Conservation (phyloP, 148 eudicot species). For the Chenopodium album region DNA sequence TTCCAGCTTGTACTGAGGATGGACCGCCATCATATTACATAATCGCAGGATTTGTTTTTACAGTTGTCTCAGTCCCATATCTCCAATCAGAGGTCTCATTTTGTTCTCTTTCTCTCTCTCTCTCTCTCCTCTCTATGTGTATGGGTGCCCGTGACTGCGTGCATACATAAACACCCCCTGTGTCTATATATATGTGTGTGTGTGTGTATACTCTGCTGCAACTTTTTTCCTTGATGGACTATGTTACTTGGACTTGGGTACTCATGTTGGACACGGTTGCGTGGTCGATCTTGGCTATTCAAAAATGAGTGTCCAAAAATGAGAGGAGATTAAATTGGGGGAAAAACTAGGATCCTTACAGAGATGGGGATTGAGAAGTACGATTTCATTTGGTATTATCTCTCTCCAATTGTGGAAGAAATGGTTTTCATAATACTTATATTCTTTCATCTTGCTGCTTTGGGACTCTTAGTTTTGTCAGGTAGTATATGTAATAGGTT, state of each 20-base stretch:
- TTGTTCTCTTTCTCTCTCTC: not conserved
- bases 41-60: constrained; percentile 78
- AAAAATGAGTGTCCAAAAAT: too few relatives aligned
- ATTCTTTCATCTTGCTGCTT: too few relatives aligned
- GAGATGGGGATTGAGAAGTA: too few relatives aligned
- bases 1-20: constrained; percentile 73
- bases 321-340: too few relatives aligned
- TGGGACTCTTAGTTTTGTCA: not conserved
- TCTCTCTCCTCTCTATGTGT: not conserved
- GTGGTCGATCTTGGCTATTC: too few relatives aligned
- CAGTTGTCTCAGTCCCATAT: constrained; percentile 83
- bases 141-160: not conserved
- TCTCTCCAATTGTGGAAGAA: too few relatives aligned
- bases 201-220: not conserved
- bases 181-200: not conserved
- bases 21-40: constrained; percentile 86
- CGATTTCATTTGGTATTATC: too few relatives aligned
- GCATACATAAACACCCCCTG: not conserved
- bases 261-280: too few relatives aligned
- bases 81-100: constrained; percentile 73
- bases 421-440: too few relatives aligned
- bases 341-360: too few relatives aligned
- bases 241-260: not conserved
- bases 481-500: not conserved
- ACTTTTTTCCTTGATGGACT: not conserved